Conservation (phyloP, 306 rosid species). For the Mimosa pudica region DNA sequence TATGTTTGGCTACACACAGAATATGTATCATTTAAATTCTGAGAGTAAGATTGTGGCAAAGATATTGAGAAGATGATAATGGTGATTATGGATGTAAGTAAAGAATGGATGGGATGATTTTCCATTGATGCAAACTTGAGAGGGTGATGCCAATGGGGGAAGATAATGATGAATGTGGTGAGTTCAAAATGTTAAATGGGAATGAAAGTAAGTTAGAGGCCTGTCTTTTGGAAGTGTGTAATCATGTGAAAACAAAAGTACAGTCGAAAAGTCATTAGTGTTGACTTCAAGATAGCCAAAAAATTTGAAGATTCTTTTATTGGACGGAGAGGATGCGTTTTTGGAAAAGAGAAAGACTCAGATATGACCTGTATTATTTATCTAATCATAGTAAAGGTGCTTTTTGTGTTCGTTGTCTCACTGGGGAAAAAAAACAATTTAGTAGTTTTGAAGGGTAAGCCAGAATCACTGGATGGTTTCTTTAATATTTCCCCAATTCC, state of each 20-base stretch:
- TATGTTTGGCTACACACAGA: slow-evolving; percentile 31
- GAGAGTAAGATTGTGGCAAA: slow-evolving; percentile 11
- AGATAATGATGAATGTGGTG: background rate
- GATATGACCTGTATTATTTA: background rate
- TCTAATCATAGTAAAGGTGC: background rate
- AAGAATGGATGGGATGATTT: background rate
- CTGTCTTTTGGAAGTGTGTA: background rate
- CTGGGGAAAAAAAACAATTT: background rate
- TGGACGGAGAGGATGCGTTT: background rate
- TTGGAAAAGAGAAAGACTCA: background rate
- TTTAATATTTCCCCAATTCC: too few species aligned
- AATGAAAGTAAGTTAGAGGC: background rate
- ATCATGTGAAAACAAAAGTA: background rate
- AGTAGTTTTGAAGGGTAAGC: background rate
- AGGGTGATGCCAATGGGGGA: background rate
- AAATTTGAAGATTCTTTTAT: background rate
- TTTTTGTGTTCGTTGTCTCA: background rate
- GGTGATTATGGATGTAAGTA: background rate
- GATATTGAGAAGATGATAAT: background rate
- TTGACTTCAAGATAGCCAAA: background rate
- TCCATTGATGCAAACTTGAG: background rate
- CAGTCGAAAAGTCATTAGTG: background rate
- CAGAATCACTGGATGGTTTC: background rate
- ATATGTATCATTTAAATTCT: slow-evolving; percentile 2
- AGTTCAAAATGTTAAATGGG: background rate